These are phyloP conservation scores for Phyllosticta paracitricarpa DNA, from an alignment of 2,329 filamentous ascomycete genomes.

Conservation along the genomic window DNA sequence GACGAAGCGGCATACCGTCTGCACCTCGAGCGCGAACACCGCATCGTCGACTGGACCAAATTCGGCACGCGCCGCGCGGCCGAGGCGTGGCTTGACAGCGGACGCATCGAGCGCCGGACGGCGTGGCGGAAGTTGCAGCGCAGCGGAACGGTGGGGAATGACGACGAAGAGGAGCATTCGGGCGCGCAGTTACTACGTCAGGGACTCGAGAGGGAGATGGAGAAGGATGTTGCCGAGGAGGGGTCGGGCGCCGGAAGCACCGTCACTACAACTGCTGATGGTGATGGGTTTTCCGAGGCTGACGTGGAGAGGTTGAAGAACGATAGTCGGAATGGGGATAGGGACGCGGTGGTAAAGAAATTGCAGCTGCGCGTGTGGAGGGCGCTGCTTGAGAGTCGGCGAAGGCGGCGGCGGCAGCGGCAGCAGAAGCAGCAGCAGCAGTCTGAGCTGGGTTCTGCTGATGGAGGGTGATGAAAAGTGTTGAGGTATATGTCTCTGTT, in stretches of 20 bases:
- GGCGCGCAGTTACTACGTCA: too few species aligned
- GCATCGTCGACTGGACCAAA: background rate
- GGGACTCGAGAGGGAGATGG: background rate
- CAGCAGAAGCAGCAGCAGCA: too few species aligned
- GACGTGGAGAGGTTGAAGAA: background rate
- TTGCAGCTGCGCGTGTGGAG: background rate
- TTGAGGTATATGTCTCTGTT: too few species aligned
- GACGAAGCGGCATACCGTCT: background rate
- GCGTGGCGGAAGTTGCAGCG: background rate
- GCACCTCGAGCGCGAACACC: background rate
- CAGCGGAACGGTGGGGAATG: background rate
- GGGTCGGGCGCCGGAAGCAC: background rate
- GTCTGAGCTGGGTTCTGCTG: too few species aligned
- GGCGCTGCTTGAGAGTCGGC: background rate
- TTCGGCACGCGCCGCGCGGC: background rate
- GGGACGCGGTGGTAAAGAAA: background rate
- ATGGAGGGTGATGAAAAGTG: too few species aligned
- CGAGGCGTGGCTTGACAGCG: background rate
- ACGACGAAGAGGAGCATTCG: background rate
- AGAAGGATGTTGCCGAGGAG: background rate
- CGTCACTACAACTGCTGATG: background rate
- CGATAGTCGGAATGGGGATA: too few species aligned
- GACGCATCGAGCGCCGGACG: background rate
- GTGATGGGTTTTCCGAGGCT: background rate
- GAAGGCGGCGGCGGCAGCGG: too few species aligned